Evolutionary conservation across 2,329 filamentous ascomycete species (phyloP).

Genomic region (Diplodia seriata): DNA sequence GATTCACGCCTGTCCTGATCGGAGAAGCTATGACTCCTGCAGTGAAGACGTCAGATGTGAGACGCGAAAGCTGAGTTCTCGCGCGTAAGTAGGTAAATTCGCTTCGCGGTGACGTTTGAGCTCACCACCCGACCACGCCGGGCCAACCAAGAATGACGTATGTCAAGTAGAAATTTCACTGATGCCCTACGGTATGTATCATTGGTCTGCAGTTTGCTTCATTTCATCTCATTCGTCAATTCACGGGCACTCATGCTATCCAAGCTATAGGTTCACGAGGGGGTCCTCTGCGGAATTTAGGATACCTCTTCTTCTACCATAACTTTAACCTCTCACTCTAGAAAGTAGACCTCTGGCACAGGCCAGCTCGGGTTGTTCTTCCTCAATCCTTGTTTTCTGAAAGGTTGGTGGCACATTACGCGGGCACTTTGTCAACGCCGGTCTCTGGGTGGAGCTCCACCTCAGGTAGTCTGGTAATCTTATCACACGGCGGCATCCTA

Average conservation of each 20-base stretch:
- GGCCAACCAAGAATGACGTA: background rate
- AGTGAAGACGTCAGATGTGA: background rate
- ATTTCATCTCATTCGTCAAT: background rate
- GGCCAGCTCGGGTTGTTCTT: background rate
- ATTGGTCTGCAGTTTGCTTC: background rate
- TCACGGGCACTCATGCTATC: background rate
- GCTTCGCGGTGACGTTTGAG: background rate
- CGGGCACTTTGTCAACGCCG: background rate
- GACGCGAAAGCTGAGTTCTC: background rate
- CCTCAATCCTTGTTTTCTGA: background rate
- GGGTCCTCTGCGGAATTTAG: background rate
- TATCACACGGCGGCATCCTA: background rate
- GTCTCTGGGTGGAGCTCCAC: slow-evolving; percentile 2
- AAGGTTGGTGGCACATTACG: background rate
- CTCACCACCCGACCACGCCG: background rate
- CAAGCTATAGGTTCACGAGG: background rate
- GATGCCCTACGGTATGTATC: background rate
- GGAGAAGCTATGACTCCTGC: background rate
- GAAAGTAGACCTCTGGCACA: background rate
- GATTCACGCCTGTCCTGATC: background rate
- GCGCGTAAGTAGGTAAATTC: background rate
- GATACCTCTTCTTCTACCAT: background rate
- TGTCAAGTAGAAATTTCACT: background rate
- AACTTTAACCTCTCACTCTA: background rate
- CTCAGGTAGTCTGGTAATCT: background rate